Evolutionary conservation across 225 moss, liverwort and hornwort species (phyloP).

Genomic region (Straminergon stramineum): DNA sequence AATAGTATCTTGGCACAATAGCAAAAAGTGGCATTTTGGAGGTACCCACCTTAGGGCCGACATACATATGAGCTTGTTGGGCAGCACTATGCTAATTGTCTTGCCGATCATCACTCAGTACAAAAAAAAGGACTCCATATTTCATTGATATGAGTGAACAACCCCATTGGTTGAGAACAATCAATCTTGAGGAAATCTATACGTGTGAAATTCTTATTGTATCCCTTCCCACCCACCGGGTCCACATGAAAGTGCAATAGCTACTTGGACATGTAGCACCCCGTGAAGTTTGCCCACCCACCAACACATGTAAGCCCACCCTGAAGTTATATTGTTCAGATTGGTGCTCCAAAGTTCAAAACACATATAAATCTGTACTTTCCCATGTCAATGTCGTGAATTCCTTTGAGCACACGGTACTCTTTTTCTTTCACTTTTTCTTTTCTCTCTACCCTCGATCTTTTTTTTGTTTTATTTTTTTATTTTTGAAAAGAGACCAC

Average conservation of each 20-base stretch:
- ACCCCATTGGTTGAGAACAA: background rate
- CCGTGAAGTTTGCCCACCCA: too few species aligned
- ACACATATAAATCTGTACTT: background rate
- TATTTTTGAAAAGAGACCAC: background rate
- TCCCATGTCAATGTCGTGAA: background rate
- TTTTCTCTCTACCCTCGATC: background rate
- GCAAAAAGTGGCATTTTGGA: background rate
- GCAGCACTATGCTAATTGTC: too few species aligned
- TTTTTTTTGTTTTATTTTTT: background rate
- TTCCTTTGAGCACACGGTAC: background rate
- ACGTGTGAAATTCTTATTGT: background rate
- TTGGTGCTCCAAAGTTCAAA: background rate
- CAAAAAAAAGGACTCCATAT: too few species aligned
- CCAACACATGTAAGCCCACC: too few species aligned
- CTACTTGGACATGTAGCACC: too few species aligned
- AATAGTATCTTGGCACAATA: background rate
- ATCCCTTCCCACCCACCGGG: background rate
- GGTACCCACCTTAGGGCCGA: background rate
- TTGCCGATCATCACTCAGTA: too few species aligned
- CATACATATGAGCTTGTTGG: too few species aligned
- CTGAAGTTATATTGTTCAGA: background rate
- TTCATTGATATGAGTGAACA: too few species aligned
- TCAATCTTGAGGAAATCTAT: background rate
- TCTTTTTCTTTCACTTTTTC: background rate
- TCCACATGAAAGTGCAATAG: background rate